phyloP scores from a whole-genome alignment of 129 eudicot species.

The Flaveria sonorensis region DNA sequence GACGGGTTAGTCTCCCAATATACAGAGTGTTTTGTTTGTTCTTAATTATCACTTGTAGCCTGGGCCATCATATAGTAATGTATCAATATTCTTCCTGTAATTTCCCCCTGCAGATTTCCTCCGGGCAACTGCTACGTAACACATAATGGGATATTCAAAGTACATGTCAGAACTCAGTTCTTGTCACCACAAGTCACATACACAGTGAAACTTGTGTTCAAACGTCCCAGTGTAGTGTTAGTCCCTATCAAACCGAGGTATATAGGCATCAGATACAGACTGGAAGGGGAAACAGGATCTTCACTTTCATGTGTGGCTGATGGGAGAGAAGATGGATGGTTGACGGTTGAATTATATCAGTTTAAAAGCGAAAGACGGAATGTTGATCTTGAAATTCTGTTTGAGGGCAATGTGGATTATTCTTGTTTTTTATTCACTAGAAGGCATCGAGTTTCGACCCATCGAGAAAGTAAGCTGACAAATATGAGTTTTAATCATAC shows the following conservation, averaged over 20 bases:
- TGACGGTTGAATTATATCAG: slow-evolving; percentile 8
- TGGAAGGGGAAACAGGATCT: not conserved
- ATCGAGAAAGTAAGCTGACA: not conserved
- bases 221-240: not conserved
- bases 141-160: no score
- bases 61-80: no score
- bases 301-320: not conserved
- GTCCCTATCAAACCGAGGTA: not conserved
- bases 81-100: not conserved
- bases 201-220: slow-evolving; percentile 16
- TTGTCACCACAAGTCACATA: not conserved
- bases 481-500: not conserved
- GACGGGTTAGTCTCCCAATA: no score
- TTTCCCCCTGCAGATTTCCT: not conserved
- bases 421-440: not conserved
- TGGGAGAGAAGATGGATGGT: slow-evolving; percentile 7
- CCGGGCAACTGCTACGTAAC: not conserved
- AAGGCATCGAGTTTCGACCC: slow-evolving; percentile 15
- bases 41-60: no score
- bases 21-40: no score
- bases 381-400: not conserved
- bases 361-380: not conserved
- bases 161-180: not conserved
- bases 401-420: not conserved
- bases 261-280: not conserved